Evolutionary conservation across 257 asterid species (phyloP).

Genomic region (Primulina eburnea): DNA sequence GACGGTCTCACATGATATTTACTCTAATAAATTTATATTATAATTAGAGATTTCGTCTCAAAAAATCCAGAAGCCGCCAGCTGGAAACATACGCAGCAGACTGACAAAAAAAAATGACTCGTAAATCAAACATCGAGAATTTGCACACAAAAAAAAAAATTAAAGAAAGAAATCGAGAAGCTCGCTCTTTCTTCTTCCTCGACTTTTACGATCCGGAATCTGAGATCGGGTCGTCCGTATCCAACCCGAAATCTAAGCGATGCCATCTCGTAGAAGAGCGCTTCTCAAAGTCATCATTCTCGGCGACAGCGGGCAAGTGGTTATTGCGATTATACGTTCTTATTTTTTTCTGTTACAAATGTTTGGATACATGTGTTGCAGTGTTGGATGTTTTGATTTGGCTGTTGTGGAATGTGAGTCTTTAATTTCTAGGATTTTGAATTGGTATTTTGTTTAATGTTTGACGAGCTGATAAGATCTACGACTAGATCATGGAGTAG

Average conservation of each 20-base stretch:
- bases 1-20: too few relatives aligned
- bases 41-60: too few relatives aligned
- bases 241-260: slow-evolving; percentile 28
- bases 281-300: slow-evolving; percentile 99
- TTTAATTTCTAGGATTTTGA: slow-evolving; percentile 21
- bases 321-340: not conserved
- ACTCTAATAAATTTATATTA: too few relatives aligned
- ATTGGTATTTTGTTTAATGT: slow-evolving; percentile 4
- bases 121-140: too few relatives aligned
- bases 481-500: slow-evolving; percentile 12
- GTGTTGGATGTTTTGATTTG: slow-evolving; percentile 5
- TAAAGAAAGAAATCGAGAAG: not conserved
- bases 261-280: slow-evolving; percentile 95
- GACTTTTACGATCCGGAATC: slow-evolving; percentile 13
- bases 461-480: slow-evolving; percentile 14
- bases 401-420: slow-evolving; percentile 8
- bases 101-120: not conserved
- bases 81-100: not conserved
- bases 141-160: too few relatives aligned
- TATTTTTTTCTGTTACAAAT: not conserved
- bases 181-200: not conserved
- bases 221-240: slow-evolving; percentile 31
- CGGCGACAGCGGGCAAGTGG: slow-evolving; percentile 93
- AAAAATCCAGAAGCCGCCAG: not conserved
- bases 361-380: not conserved